A percentile compares a stretch with the other conserved stretches of the same genome.
Evolutionary conservation across 148 eudicot species (phyloP).

Genomic region (Silene conica): DNA sequence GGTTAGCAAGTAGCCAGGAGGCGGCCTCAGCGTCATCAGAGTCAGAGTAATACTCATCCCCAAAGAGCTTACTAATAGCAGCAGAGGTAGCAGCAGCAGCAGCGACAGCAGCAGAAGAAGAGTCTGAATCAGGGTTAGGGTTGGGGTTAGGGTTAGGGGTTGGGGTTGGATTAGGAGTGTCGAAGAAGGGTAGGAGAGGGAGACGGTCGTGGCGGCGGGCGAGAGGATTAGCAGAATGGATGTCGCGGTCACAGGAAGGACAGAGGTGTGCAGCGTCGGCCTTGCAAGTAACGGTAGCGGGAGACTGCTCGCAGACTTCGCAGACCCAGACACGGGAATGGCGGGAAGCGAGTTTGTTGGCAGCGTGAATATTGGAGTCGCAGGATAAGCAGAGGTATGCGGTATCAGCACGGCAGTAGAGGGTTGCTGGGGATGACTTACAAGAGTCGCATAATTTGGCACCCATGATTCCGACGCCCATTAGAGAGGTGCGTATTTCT

Average conservation of each 20-base stretch:
- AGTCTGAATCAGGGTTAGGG: background rate
- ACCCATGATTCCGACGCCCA: slow-evolving; percentile 26
- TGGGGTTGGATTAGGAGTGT: slow-evolving; percentile 20
- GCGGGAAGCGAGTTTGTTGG: slow-evolving; percentile 36
- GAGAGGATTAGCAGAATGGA: slow-evolving; percentile 64
- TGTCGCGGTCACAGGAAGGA: slow-evolving; percentile 52
- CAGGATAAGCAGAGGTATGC: slow-evolving; percentile 64
- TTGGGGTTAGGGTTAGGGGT: background rate
- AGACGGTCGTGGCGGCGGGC: slow-evolving; percentile 58
- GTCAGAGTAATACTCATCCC: slow-evolving; percentile 31
- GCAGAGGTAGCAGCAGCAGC: slow-evolving; percentile 16
- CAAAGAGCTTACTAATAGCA: slow-evolving; percentile 27
- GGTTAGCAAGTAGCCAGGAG: slow-evolving; percentile 35
- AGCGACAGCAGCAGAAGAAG: background rate
- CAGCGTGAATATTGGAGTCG: slow-evolving; percentile 58
- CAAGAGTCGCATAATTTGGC: slow-evolving; percentile 70
- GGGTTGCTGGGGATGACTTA: slow-evolving; percentile 40
- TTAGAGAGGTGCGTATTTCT: background rate
- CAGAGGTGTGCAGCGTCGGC: slow-evolving; percentile 67
- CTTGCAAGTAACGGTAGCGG: slow-evolving; percentile 55
- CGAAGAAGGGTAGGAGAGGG: slow-evolving; percentile 45
- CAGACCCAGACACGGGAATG: slow-evolving; percentile 59
- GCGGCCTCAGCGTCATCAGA: slow-evolving; percentile 37
- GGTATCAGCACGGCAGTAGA: slow-evolving; percentile 69
- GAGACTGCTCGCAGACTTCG: slow-evolving; percentile 62